Evolutionary conservation across 441 rosid genomes (phyloP).

Genomic region (Isatis lusitanica): DNA sequence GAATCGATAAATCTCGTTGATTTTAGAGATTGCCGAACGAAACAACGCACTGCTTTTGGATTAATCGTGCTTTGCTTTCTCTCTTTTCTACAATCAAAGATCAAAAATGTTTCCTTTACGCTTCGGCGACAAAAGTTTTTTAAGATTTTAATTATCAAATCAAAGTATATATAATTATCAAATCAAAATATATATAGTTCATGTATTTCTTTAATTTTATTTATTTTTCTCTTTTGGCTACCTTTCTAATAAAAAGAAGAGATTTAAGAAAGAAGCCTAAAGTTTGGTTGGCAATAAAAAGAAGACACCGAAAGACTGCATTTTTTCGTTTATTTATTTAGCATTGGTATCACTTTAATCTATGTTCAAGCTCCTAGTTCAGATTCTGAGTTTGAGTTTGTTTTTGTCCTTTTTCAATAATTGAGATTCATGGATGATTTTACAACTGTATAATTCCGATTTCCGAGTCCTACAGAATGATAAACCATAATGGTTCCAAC

Average conservation of each 20-base stretch:
- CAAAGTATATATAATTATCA: neutral
- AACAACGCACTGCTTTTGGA: neutral
- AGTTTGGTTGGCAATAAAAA: neutral
- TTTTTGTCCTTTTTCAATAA: too few species aligned
- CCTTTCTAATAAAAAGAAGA: neutral
- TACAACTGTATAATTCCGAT: too few species aligned
- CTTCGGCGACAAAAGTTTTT: slow-evolving; percentile 5
- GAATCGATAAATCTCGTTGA: neutral
- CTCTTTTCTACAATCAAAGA: neutral
- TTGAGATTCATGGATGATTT: too few species aligned
- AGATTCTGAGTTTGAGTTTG: neutral
- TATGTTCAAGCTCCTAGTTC: neutral
- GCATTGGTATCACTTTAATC: too few species aligned
- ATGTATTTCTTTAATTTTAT: neutral
- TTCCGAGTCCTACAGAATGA: neutral
- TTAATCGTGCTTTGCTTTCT: slow-evolving; percentile 20
- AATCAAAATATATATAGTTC: neutral
- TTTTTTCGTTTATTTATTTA: neutral
- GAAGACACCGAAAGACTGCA: neutral
- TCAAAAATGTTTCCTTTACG: slow-evolving; percentile 1
- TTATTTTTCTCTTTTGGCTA: neutral
- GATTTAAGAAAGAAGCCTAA: neutral
- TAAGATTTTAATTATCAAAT: neutral
- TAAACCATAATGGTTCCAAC: neutral
- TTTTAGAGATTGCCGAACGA: neutral